Percentiles rank a stretch among this genome's conserved stretches.
Conservation (phyloP, 2,329 filamentous ascomycete species). For the Colletotrichum aenigma region DNA sequence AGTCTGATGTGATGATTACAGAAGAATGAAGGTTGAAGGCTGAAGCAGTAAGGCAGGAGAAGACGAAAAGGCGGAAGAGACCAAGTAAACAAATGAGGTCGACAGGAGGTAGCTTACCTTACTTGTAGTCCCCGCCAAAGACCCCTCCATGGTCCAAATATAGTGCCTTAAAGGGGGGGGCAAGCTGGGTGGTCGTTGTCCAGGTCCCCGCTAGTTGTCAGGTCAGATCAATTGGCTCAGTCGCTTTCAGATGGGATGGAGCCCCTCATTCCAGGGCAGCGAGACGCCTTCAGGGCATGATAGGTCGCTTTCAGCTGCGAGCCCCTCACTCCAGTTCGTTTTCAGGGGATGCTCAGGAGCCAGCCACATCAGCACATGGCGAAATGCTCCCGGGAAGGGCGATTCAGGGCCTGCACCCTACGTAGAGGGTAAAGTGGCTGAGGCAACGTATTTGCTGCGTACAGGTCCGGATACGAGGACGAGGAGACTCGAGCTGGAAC, state of each 20-base stretch:
- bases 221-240: constrained; percentile 3
- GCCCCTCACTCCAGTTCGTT: constrained; percentile 13
- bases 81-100: constrained; percentile 2
- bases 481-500: background rate
- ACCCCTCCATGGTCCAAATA: constrained; percentile 19
- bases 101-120: constrained; percentile 9
- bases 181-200: constrained; percentile 9
- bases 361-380: constrained; percentile 12
- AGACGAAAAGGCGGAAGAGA: constrained; percentile 6
- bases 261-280: constrained; percentile 11
- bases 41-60: background rate
- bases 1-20: background rate
- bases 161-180: constrained; percentile 11
- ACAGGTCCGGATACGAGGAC: constrained; percentile 10
- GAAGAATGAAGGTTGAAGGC: background rate
- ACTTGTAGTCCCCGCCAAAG: constrained; percentile 20
- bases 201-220: constrained; percentile 11
- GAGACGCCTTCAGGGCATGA: constrained; percentile 11
- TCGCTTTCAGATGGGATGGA: constrained; percentile 11
- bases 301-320: constrained; percentile 14
- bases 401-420: background rate
- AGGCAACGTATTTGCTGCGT: background rate
- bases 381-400: background rate
- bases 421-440: background rate
- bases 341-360: constrained; percentile 1